These are phyloP conservation scores for Asterochloris erici DNA, from an alignment of 139 green algal genomes.

Conservation along the genomic window DNA sequence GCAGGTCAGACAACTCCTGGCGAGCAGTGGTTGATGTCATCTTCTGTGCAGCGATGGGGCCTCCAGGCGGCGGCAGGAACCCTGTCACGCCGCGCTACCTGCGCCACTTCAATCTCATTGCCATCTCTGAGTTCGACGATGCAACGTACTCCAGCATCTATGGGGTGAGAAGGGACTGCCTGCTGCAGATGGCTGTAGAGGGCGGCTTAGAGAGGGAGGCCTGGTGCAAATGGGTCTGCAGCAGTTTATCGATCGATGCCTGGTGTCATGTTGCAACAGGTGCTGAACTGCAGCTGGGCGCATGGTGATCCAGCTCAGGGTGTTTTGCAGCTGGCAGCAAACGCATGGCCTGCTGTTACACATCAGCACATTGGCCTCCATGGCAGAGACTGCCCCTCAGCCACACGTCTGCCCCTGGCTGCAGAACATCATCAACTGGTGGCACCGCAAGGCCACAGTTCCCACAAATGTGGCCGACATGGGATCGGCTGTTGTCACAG, in stretches of 20 bases:
- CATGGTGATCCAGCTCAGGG: no score
- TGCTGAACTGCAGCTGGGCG: no score
- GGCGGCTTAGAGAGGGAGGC: no score
- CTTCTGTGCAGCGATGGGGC: slow-evolving; percentile 68
- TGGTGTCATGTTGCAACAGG: no score
- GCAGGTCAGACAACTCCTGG: slow-evolving; percentile 52
- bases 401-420: slow-evolving; percentile 19
- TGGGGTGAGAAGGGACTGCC: background rate
- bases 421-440: slow-evolving; percentile 66
- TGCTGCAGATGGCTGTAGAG: no score
- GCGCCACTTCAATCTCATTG: slow-evolving; percentile 68
- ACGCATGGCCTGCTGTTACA: no score
- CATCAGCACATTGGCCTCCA: no score
- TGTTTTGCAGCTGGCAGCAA: no score
- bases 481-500: slow-evolving; percentile 37
- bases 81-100: slow-evolving; percentile 65
- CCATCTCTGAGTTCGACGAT: slow-evolving; percentile 47
- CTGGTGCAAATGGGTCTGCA: no score
- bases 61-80: slow-evolving; percentile 65
- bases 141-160: slow-evolving; percentile 65
- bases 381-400: no score
- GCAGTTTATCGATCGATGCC: no score
- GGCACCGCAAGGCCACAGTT: slow-evolving; percentile 48
- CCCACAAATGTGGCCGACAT: slow-evolving; percentile 26
- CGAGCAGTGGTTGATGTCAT: slow-evolving; percentile 57